Base-by-base conservation (phyloP, 352 stramenopile species). In the Pythium oligandrum region DNA sequence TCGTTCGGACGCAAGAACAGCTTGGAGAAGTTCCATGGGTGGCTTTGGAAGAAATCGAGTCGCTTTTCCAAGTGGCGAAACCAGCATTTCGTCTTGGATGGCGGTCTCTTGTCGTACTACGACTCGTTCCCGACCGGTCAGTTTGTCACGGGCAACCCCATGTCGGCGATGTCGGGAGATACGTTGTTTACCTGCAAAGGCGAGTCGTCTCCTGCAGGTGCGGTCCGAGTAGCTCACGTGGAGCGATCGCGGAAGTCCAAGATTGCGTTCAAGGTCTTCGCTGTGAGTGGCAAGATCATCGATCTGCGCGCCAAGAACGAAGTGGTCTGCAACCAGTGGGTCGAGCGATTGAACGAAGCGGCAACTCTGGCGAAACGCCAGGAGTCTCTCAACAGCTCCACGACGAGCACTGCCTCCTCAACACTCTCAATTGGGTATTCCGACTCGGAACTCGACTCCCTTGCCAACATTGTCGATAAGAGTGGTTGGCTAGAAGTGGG, bases 181-280 rank as follows among this genome's bases (percentile, higher is more conserved):
- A 85, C 67, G 7, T 45, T 91, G 33, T 88, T 91, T 36, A 79
- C 76, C 40, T 79, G 74, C 40, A 89, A 88, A 63, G 78, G 78
- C 43, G 77, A 89, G 55, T 87, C 76, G 30, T 79, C 75, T 2
- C 79, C 83, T 0, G 66, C 71, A 4, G 83, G 83, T 10, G 83
- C 80, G 7, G 68, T 90, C 30, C 83, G 83, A 32, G 83, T 93
- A 2, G 79, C 81, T 6, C 79, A 93, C 42, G 80, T 93, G 8
- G 83, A 93, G 63, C 75, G 66, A 0, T 89, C 78, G 6, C 63
- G 64, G 34, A 91, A 91, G 56, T 87, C 75, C 58, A 83, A 78
- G 47, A 90, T 89, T 55, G 83, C 79, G 5, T 93, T 93, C 48
- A 93, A 90, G 53, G 78, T 93, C 3, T 93, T 80, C 45, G 83